Evolutionary conservation across 352 stramenopile species (phyloP).

Genomic region (Pilasporangium apinafurcum): DNA sequence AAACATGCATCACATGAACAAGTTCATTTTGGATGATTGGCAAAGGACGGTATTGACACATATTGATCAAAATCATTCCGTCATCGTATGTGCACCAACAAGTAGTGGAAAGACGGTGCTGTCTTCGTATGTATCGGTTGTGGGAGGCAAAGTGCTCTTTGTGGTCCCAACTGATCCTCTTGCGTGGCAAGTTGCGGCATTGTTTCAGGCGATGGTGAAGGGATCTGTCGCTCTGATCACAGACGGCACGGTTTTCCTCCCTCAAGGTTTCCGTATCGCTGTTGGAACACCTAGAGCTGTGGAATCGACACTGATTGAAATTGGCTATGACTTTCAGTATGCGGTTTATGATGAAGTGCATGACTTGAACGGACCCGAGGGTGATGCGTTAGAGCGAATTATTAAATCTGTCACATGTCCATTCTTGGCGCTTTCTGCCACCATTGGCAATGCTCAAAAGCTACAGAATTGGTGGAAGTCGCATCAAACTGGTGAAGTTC

Average conservation of each 20-base stretch:
- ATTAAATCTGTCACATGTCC: constrained; percentile 94
- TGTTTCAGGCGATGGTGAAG: constrained; percentile 98
- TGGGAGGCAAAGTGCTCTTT: constrained; percentile 76
- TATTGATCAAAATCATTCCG: constrained; percentile 94
- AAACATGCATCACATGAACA: constrained; percentile 90
- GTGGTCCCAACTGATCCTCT: constrained; percentile 96
- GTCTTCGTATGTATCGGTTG: constrained; percentile 79
- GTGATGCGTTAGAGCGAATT: constrained; percentile 94
- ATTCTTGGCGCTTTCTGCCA: constrained; percentile 97
- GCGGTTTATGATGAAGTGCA: constrained; percentile 99
- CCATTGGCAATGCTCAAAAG: constrained; percentile 95
- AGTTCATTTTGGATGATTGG: constrained; percentile 96
- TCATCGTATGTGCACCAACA: constrained; percentile 97
- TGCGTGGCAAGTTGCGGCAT: constrained; percentile 97
- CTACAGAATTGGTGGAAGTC: constrained; percentile 94
- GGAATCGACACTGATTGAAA: constrained; percentile 89
- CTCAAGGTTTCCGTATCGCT: constrained; percentile 85
- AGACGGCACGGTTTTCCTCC: constrained; percentile 83
- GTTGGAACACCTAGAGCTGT: constrained; percentile 95
- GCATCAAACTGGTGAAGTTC: constrained; percentile 81
- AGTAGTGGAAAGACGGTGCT: constrained; percentile 96
- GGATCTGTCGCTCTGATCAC: constrained; percentile 95
- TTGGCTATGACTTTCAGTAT: constrained; percentile 95
- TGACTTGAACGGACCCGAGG: constrained; percentile 95
- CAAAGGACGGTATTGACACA: constrained; percentile 94